phyloP scores from a whole-genome alignment of 208 protist genomes.

The Borovskyia barvae region DNA sequence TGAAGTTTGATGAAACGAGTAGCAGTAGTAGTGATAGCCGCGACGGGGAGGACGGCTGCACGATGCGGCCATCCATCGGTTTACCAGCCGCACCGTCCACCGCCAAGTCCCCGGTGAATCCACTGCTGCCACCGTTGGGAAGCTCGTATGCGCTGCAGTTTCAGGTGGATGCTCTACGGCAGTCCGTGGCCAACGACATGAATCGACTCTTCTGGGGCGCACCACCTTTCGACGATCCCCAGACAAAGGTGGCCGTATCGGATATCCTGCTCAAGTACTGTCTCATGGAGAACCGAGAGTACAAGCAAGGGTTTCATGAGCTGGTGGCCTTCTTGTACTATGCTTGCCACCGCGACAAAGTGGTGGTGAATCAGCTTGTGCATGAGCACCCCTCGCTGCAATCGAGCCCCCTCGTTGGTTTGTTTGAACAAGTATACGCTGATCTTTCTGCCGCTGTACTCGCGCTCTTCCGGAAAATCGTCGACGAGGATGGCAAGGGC shows the following conservation, averaged over 20 bases:
- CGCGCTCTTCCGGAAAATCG: constrained; percentile 49
- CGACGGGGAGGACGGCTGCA: constrained; percentile 12
- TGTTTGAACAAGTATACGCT: constrained; percentile 18
- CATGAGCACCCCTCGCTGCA: constrained; percentile 12
- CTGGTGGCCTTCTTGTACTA: constrained; percentile 85
- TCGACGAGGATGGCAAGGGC: constrained; percentile 23
- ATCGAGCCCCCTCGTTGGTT: neutral
- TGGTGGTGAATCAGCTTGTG: constrained; percentile 11
- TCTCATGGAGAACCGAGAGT: constrained; percentile 44
- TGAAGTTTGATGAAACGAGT: constrained; percentile 29
- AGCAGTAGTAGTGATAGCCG: constrained; percentile 4
- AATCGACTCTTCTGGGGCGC: constrained; percentile 68
- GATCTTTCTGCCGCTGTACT: constrained; percentile 28
- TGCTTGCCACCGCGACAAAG: constrained; percentile 31
- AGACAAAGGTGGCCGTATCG: constrained; percentile 33
- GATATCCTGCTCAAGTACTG: constrained; percentile 70
- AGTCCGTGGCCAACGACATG: constrained; percentile 57
- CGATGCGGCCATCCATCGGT: neutral
- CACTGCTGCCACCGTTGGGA: constrained; percentile 40
- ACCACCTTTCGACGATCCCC: constrained; percentile 33
- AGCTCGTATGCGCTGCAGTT: constrained; percentile 69
- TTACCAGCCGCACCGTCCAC: neutral
- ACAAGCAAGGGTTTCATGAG: constrained; percentile 92
- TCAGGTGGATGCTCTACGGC: constrained; percentile 32
- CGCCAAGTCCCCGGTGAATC: constrained; percentile 36